These are phyloP conservation scores for Metschnikowia hibisci DNA, from an alignment of 805 yeast species.

Conservation along the genomic window DNA sequence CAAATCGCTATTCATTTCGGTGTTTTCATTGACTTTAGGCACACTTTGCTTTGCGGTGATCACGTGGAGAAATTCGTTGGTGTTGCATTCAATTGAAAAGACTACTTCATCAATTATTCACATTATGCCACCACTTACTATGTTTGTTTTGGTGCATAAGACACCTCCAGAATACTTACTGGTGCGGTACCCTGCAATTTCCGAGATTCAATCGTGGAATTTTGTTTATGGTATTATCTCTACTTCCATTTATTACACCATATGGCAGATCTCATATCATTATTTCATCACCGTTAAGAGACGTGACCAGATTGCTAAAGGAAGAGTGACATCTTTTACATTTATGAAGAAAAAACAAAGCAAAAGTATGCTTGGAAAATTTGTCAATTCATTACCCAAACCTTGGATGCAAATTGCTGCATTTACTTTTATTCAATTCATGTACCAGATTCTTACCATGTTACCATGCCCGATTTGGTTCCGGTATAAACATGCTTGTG, in stretches of 20 bases:
- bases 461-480: conserved; percentile 87
- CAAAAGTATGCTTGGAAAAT: conserved; percentile 59
- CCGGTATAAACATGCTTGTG: conserved; percentile 60
- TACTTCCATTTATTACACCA: conserved; percentile 77
- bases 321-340: conserved; percentile 83
- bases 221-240: conserved; percentile 64
- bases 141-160: conserved; percentile 84
- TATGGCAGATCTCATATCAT: conserved; percentile 90
- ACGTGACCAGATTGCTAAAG: conserved; percentile 77
- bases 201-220: conserved; percentile 61
- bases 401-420: conserved; percentile 81
- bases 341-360: conserved; percentile 72
- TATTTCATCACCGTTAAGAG: conserved; percentile 83
- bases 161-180: conserved; percentile 50
- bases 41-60: conserved; percentile 90
- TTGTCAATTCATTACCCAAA: conserved; percentile 79
- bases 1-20: conserved; percentile 66
- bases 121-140: conserved; percentile 80
- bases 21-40: conserved; percentile 85
- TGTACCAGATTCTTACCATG: conserved; percentile 86
- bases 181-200: conserved; percentile 77
- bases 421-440: conserved; percentile 80
- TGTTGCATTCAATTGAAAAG: conserved; percentile 86
- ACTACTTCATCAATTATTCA: conserved; percentile 90
- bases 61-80: conserved; percentile 93